Base-by-base conservation (phyloP, 225 moss, liverwort and hornwort genomes). In the Bryoerythrophyllum caledonicum region DNA sequence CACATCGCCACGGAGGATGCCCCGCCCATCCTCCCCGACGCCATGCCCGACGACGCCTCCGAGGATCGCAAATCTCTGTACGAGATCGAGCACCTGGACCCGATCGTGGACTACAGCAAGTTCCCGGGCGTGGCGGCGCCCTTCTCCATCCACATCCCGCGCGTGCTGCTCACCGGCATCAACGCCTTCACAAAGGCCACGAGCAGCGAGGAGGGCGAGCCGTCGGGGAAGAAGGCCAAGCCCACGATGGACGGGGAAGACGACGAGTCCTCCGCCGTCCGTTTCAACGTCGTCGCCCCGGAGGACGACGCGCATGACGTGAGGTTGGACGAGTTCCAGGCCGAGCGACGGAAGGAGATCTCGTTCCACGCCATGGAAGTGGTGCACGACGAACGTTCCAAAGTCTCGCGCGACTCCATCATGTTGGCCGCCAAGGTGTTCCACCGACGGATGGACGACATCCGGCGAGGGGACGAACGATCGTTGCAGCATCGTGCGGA, bases 371-470 rank as follows among this genome's bases (percentile, higher is more conserved):
- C 77, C 59, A 66, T 74, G 1, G 65, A 75, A 20, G 71, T 5
- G 15, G 7, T 77, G 59, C 67, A 78, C 0, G 72, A 85, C 30
- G 67, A 84, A 0, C 41, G 44, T 17, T 78, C 62, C 0, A 46
- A 77, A 57, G 34, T 68, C 20, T 74, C 80, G 1, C 58, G 80
- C 41, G 88, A 88, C 30, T 88, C 85, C 0, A 75, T 88, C 17
- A 65, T 88, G 23, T 70, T 85, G 1, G 52, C 48, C 7, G 9
- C 85, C 7, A 80, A 69, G 7, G n/a, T 73, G 8, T 76, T 80
- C 38, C 78, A 75, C 1, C 77, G 69, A 3, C 65, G 74, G 21
- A 38, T 37, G 1, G 72, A 64, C 1, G 27, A 51, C 0, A 49
- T 55, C 0, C 57, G 17, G 4, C 8, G 10, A 8, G 38, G 7